Conservation (phyloP, 2,329 filamentous ascomycete genomes). For the Sporothrix sp. region DNA sequence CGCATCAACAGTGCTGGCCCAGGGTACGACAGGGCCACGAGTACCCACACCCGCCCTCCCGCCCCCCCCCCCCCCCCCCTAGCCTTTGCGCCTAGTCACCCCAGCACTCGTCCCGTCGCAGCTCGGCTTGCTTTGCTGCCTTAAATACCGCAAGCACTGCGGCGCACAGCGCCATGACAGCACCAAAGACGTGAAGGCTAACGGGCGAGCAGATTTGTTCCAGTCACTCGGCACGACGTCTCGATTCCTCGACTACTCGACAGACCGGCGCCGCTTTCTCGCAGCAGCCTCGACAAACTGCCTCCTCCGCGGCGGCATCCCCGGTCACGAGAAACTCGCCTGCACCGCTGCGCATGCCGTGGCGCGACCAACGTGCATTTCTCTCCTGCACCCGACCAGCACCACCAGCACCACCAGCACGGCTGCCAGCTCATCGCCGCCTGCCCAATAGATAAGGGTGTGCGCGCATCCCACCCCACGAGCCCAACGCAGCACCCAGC, state of each 20-base stretch:
- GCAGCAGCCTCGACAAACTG: neutral
- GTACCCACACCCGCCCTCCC: constrained; percentile 24
- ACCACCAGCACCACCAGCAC: too few species aligned
- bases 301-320: too few species aligned
- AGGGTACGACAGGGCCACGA: too few species aligned
- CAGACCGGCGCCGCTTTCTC: neutral
- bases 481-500: constrained; percentile 6
- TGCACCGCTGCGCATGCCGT: constrained; percentile 49
- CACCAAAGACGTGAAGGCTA: too few species aligned
- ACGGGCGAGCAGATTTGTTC: constrained; percentile 30
- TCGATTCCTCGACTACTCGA: too few species aligned
- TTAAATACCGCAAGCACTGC: constrained; percentile 30
- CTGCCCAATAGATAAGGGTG: constrained; percentile 48
- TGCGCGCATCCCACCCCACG: constrained; percentile 34
- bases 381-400: constrained; percentile 36
- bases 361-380: constrained; percentile 43
- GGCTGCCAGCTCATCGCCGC: constrained; percentile 54
- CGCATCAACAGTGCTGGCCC: constrained; percentile 23
- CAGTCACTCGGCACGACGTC: too few species aligned
- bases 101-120: constrained; percentile 21
- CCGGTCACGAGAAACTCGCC: constrained; percentile 24
- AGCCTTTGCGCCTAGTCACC: too few species aligned
- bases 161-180: constrained; percentile 15
- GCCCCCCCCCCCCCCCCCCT: neutral
- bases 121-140: constrained; percentile 17